phyloP scores from a whole-genome alignment of 106 monocot species.

The Allium cepa region DNA sequence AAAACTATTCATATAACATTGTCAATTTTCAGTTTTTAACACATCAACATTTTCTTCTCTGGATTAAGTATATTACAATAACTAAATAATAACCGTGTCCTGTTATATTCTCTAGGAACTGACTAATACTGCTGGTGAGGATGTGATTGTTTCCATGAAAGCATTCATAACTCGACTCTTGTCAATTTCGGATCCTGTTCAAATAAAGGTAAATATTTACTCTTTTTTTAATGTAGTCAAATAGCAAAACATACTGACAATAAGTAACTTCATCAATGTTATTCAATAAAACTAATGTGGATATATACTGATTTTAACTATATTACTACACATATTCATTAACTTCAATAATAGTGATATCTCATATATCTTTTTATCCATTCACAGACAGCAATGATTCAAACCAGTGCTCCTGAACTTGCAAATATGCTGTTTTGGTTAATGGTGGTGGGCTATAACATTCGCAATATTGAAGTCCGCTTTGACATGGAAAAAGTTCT shows the following conservation, averaged over 20 bases:
- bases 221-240: too few relatives aligned
- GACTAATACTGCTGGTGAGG: constrained; percentile 82
- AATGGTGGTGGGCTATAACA: constrained; percentile 94
- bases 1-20: too few relatives aligned
- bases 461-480: constrained; percentile 92
- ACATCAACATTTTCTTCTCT: too few relatives aligned
- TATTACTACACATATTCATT: too few relatives aligned
- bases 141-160: constrained; percentile 95
- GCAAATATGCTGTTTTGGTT: constrained; percentile 81
- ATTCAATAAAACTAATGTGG: too few relatives aligned
- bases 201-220: constrained; percentile 64
- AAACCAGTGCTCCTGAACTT: constrained; percentile 73
- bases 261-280: neutral
- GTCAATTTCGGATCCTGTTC: constrained; percentile 73
- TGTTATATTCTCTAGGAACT: constrained; percentile 44
- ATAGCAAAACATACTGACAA: neutral
- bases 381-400: constrained; percentile 44
- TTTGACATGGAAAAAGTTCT: constrained; percentile 94
- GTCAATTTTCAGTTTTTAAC: too few relatives aligned
- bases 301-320: too few relatives aligned
- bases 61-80: too few relatives aligned
- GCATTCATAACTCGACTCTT: constrained; percentile 81
- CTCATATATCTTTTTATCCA: too few relatives aligned
- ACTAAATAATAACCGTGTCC: too few relatives aligned
- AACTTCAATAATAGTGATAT: too few relatives aligned